These are phyloP conservation scores for Leccinellum luteum DNA, from an alignment of 768 basidiomycete genomes.

Conservation along the genomic window DNA sequence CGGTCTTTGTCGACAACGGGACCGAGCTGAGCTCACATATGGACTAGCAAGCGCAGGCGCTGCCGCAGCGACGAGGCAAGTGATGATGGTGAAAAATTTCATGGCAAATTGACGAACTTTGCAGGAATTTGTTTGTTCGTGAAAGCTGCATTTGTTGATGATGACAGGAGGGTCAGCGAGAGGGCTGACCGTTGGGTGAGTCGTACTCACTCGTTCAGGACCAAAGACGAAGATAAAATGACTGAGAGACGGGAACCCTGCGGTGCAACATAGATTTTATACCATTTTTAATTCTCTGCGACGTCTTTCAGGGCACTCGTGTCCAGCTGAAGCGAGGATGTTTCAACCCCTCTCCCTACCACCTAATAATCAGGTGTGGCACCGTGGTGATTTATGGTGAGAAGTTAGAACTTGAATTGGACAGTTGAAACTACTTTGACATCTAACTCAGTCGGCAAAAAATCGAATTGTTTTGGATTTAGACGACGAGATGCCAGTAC, in stretches of 20 bases:
- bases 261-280: neutral
- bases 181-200: neutral
- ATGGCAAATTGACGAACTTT: neutral
- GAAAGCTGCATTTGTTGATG: neutral
- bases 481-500: neutral
- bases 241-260: neutral
- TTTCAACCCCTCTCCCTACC: neutral
- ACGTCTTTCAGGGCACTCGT: neutral
- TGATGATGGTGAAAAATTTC: neutral
- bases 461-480: neutral
- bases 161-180: neutral
- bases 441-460: neutral
- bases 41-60: neutral
- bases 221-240: neutral
- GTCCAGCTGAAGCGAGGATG: neutral
- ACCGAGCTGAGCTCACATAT: neutral
- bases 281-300: neutral
- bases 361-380: neutral
- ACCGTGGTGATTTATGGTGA: neutral
- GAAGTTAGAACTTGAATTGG: neutral
- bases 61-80: neutral
- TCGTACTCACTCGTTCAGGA: neutral
- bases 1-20: neutral
- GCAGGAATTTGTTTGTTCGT: neutral
- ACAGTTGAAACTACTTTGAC: neutral